These are phyloP conservation scores for Vitis labrusca DNA, from an alignment of 164 flowering plant genomes.

Conservation along the genomic window DNA sequence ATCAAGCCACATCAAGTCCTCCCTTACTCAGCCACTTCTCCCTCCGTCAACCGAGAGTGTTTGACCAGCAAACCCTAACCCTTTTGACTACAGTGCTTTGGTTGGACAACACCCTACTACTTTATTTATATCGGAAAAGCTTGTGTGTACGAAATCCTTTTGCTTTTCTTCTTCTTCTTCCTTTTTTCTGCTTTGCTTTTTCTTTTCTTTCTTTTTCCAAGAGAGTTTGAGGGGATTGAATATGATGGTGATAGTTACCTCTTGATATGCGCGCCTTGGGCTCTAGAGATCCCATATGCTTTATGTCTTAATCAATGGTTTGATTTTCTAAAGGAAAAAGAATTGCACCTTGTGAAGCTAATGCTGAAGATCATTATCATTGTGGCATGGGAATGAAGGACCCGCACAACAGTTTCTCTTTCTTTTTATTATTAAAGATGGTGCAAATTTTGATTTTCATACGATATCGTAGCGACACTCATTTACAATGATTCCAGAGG, in stretches of 20 bases:
- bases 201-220: slow-evolving; percentile 1
- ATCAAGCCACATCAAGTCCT: slow-evolving; percentile 43
- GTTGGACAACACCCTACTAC: not conserved
- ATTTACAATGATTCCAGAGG: not conserved
- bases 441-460: not conserved
- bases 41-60: slow-evolving; percentile 68
- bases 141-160: slow-evolving; percentile 24
- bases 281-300: slow-evolving; percentile 18
- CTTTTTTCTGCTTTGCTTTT: not conserved
- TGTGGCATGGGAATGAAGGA: not conserved
- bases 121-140: slow-evolving; percentile 11
- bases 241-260: slow-evolving; percentile 9
- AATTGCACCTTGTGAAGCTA: slow-evolving; percentile 10
- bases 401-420: not conserved
- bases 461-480: slow-evolving; percentile 5
- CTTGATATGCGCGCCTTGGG: slow-evolving; percentile 6
- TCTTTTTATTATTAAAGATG: too few species aligned
- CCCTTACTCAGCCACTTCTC: slow-evolving; percentile 81
- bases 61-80: slow-evolving; percentile 27
- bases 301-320: slow-evolving; percentile 24
- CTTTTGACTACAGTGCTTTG: slow-evolving; percentile 7
- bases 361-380: slow-evolving; percentile 1
- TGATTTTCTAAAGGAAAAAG: slow-evolving; percentile 13
- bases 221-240: slow-evolving; percentile 16
- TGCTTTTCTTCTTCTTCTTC: not conserved